Base-by-base conservation (phyloP, 257 asterid genomes). In the Prunella vulgaris region DNA sequence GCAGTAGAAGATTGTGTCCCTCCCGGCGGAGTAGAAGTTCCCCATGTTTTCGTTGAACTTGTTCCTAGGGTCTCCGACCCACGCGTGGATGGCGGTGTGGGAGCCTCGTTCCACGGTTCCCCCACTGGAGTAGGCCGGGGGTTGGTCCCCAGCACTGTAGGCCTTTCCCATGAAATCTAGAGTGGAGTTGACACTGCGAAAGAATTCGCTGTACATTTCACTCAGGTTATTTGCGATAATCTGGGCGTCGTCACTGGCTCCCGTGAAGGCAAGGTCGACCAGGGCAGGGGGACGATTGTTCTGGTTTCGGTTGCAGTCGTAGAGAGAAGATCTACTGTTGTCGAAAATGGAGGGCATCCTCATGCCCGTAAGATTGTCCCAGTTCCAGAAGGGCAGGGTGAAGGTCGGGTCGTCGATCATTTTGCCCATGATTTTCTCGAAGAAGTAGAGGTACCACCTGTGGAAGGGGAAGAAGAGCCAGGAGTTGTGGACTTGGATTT, bases 11-110 rank as follows among this genome's bases (percentile, higher is more conserved):
- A 81, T 0, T 0, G 75, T 20, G 68, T 90, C 96, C 71, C 92
- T 71, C 0, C 82, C 92, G 0, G 95, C 90, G 0, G 92, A 85
- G 69, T 88, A 84, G 63, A 87, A 87, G 74, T 85, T 87, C 0
- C 95, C 95, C 92, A 88, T 77, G 74, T 88, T 79, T 25, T 86
- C 95, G 0, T 5, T 0, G 70, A 68, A 68, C 1, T 59, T 46
- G 40, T 82, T 72, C 20, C 59, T 56, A 0, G 84, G 84, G 22
- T 85, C 77, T 0, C 95, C 95, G 1, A 71, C 80, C 72, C 73
- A 84, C 33, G 64, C 59, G 22, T 87, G 95, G 20, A 72, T 64
- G 0, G 83, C 61, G 2, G 44, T 46, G 76, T 88, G 95, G 9
- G 88, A 81, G 4, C 81, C 81, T 1, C 74, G 69, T 69, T 88